Evolutionary conservation across 345 rosid genomes (phyloP), one percentile per base, ranked within the genome.

Genomic region (Eucalyptus curtisii): DNA sequence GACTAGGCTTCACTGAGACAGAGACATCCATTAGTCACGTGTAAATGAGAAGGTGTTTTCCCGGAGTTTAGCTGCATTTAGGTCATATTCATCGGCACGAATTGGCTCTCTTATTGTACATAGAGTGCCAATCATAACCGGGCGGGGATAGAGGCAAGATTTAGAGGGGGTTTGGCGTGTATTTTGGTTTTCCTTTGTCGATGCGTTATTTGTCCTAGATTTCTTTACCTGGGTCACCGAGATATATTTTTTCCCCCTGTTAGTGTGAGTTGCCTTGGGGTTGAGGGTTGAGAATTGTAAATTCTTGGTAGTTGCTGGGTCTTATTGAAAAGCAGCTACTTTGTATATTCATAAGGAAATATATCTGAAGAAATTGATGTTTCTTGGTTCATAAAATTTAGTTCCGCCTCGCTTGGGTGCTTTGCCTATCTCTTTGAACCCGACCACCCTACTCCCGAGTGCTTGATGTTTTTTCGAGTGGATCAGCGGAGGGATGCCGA

Each of bases 1-100:
- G 98, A 95, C 91, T 88, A 95, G 93, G 91, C 91, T 93, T 95
- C 57, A 90, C 86, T 94, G 93, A 93, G 91, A 90, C n/a, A 13
- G 50, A 24, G 42, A 64, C 30, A 85, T 25, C 57, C 84, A 49
- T 76, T 31, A 86, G 85, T 89, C 90, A 89, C 61, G 24, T 90
- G 93, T 92, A 92, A 89, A 91, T 91, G 92, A 86, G 81, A 88
- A 48, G 42, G 57, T 79, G 87, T 76, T 87, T 86, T 90, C 90
- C 82, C 84, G 86, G 91, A 88, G 89, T 87, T 84, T 64, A 31
- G 89, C 89, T 90, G 88, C 50, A 88, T 61, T 90, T 57, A 87
- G 93, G 90, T 86, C 57, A 86, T 33, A 37, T 76, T 76, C 45
- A 37, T 76, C 47, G 30, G 84, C 84, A 76, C 47, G 27, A 40